Evolutionary conservation across 805 yeast genomes (phyloP).

Genomic region (Phaffomyces thermotolerans): DNA sequence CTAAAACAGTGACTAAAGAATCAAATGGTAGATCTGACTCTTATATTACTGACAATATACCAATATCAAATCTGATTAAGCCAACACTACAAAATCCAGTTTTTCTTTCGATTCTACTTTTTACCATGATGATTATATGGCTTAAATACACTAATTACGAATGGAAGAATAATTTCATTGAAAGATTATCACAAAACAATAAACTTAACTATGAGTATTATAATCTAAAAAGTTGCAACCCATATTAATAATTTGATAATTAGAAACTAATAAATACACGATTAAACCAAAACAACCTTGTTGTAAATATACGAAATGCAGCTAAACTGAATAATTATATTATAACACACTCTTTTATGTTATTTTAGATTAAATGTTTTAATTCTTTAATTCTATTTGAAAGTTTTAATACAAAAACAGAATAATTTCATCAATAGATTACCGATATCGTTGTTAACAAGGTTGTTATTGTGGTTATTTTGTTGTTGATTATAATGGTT

Average conservation of each 20-base stretch:
- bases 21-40: too few relatives aligned
- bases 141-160: not conserved
- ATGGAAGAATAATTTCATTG: conserved; percentile 2
- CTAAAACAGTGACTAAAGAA: not conserved
- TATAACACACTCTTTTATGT: not conserved
- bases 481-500: conserved; percentile 15
- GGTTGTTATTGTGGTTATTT: conserved; percentile 9
- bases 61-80: not conserved
- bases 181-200: conserved; percentile 1
- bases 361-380: not conserved
- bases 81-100: not conserved
- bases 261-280: too few relatives aligned
- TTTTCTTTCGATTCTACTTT: not conserved
- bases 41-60: not conserved
- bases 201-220: conserved; percentile 21
- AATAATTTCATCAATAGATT: conserved; percentile 23
- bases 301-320: not conserved
- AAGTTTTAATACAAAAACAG: conserved; percentile 29
- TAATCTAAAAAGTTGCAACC: conserved; percentile 9
- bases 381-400: not conserved
- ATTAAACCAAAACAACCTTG: not conserved
- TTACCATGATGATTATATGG: not conserved
- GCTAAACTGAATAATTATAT: conserved; percentile 8
- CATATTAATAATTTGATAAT: too few relatives aligned
- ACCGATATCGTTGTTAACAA: conserved; percentile 11